Evolutionary conservation across 441 rosid species (phyloP).

Genomic region (Theobroma grandiflorum): DNA sequence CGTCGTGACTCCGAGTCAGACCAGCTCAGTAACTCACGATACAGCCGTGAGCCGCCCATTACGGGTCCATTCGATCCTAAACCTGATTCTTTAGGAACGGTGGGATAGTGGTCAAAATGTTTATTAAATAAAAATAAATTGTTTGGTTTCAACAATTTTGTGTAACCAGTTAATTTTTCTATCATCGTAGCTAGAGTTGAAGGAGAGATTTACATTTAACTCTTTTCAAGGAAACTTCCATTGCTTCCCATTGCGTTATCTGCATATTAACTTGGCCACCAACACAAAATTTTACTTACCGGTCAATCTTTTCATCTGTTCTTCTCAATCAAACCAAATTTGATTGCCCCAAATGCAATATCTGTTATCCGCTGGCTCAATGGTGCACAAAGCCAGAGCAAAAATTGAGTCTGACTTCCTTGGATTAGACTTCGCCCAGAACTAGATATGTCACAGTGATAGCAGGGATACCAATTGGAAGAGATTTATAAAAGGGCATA

Average conservation of each 20-base stretch:
- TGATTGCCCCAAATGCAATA: neutral
- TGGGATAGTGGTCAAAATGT: too few relatives aligned
- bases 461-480: neutral
- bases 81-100: neutral
- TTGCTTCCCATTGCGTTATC: too few relatives aligned
- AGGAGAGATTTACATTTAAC: too few relatives aligned
- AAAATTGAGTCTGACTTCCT: neutral
- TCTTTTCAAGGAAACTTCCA: too few relatives aligned
- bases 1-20: neutral
- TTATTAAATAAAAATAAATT: too few relatives aligned
- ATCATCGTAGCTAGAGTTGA: too few relatives aligned
- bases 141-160: too few relatives aligned
- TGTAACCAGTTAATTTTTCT: too few relatives aligned
- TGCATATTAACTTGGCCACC: too few relatives aligned
- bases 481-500: neutral
- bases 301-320: too few relatives aligned
- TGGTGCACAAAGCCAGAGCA: neutral
- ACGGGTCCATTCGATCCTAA: neutral
- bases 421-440: neutral
- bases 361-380: neutral
- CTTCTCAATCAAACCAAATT: neutral
- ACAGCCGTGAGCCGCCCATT: neutral
- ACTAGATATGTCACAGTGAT: neutral
- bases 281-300: too few relatives aligned
- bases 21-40: constrained; percentile 3